phyloP scores from a whole-genome alignment of 208 protist species.

The Leishmania braziliensis region DNA sequence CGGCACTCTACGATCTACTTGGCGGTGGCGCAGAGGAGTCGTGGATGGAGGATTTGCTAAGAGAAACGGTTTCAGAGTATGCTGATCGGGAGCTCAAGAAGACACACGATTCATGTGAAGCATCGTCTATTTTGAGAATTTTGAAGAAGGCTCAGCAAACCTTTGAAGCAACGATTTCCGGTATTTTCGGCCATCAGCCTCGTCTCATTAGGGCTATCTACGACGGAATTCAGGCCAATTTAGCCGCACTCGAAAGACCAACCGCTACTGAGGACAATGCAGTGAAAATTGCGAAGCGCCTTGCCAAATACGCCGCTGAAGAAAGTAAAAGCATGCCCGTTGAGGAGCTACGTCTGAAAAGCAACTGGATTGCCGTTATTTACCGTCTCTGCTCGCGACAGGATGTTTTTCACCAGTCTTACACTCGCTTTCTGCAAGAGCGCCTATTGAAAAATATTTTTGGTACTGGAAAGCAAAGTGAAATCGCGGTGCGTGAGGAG shows the following conservation, averaged over 20 bases:
- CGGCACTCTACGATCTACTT: slow-evolving; percentile 35
- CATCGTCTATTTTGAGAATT: slow-evolving; percentile 17
- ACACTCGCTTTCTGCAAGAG: slow-evolving; percentile 38
- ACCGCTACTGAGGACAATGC: slow-evolving; percentile 18
- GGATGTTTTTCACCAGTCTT: slow-evolving; percentile 45
- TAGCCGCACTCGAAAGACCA: slow-evolving; percentile 14
- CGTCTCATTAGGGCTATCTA: slow-evolving; percentile 26
- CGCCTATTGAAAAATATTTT: slow-evolving; percentile 41
- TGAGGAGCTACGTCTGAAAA: slow-evolving; percentile 5
- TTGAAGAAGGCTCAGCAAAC: slow-evolving; percentile 27
- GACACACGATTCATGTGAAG: slow-evolving; percentile 8
- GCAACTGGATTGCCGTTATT: slow-evolving; percentile 45
- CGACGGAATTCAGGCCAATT: slow-evolving; percentile 23
- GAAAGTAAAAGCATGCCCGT: slow-evolving; percentile 25
- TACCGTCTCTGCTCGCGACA: slow-evolving; percentile 45
- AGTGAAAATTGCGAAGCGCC: slow-evolving; percentile 29
- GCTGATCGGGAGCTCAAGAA: slow-evolving; percentile 18
- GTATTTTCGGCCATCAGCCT: slow-evolving; percentile 20
- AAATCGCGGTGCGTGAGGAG: slow-evolving; percentile 33
- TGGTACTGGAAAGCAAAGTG: slow-evolving; percentile 8
- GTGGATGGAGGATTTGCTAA: slow-evolving; percentile 44
- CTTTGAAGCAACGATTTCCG: slow-evolving; percentile 20
- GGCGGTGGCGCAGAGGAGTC: slow-evolving; percentile 25
- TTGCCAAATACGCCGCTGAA: slow-evolving; percentile 28
- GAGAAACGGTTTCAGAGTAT: slow-evolving; percentile 27